phyloP scores from a whole-genome alignment of 1,139 yeast species.

The Yamadazyma triangularis region DNA sequence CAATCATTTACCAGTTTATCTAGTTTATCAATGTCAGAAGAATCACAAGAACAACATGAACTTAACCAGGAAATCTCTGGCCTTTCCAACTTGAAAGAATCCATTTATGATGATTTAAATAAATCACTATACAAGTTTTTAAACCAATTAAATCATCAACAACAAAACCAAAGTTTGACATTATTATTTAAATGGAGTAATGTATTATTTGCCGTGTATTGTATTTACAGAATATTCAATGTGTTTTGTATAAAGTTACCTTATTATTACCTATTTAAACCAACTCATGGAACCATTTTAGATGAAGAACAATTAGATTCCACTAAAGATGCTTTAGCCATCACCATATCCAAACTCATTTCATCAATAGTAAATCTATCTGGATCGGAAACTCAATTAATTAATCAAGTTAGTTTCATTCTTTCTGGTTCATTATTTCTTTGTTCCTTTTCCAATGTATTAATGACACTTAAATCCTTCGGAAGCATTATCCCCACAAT shows the following conservation, averaged over 20 bases:
- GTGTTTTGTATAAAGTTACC: conserved; percentile 42
- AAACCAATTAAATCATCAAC: conserved; percentile 10
- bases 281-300: conserved; percentile 1
- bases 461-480: conserved; percentile 45
- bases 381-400: conserved; percentile 47
- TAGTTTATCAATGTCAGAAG: conserved; percentile 2
- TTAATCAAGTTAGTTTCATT: conserved; percentile 60
- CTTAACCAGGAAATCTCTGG: conserved; percentile 34
- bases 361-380: conserved; percentile 19
- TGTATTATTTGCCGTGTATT: conserved; percentile 49
- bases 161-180: conserved; percentile 2
- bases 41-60: conserved; percentile 25
- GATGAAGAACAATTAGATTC: conserved; percentile 7
- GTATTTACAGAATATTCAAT: conserved; percentile 57
- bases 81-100: conserved; percentile 21
- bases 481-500: conserved; percentile 28
- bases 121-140: conserved; percentile 15
- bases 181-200: conserved; percentile 5
- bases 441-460: conserved; percentile 63
- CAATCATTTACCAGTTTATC: conserved; percentile 40
- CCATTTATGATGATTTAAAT: conserved; percentile 27
- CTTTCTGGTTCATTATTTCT: conserved; percentile 63
- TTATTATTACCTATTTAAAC: conserved; percentile 9
- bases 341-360: conserved; percentile 55
- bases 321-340: conserved; percentile 57